Evolutionary conservation across 306 rosid species (phyloP), one percentile per base, ranked within the genome.

Genomic region (Quercus agrifolia): DNA sequence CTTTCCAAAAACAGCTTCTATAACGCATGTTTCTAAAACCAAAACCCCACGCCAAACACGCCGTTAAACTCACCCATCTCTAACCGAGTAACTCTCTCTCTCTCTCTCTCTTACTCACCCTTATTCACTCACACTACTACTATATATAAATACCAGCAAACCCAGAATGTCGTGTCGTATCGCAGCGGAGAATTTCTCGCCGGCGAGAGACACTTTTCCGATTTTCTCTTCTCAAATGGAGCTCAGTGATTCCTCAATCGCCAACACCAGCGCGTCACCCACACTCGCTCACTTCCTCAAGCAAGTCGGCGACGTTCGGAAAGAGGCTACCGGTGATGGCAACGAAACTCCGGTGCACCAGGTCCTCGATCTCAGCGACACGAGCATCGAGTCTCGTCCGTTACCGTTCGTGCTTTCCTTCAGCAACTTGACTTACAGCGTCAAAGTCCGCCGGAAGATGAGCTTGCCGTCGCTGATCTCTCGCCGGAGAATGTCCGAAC

Each of bases 321-420:
- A 89, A 23, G 96, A 91, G 30, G 89, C 86, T 23, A 49, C 85
- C 14, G 97, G 96, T 0, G 99, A 95, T 6, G 96, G 98, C 0
- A 73, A 81, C 14, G 91, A 91, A 76, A 95, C 97, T 2, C 98
- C 98, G 31, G 83, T 86, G 8, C 98, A 95, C 79, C 98, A 89
- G 6, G 73, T 80, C 0, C 79, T 93, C 1, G 88, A 91, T 56
- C 19, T 93, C 17, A 52, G 20, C 15, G 73, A 84, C 55, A 75
- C n/a, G 27, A 77, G 73, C 17, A 63, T 84, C 1, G 93, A 80
- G 67, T 78, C 93, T 7, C 85, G 94, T 14, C 80, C 94, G 0
- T 71, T 89, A 31, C 99, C 99, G 0, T 95, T 95, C 23, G 89
- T 90, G 12, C 96, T 95, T 1, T 84, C 97, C 1, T 95, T 95